These are phyloP conservation scores for Hippophae rhamnoides DNA, from an alignment of 306 rosid species.

Conservation along the genomic window DNA sequence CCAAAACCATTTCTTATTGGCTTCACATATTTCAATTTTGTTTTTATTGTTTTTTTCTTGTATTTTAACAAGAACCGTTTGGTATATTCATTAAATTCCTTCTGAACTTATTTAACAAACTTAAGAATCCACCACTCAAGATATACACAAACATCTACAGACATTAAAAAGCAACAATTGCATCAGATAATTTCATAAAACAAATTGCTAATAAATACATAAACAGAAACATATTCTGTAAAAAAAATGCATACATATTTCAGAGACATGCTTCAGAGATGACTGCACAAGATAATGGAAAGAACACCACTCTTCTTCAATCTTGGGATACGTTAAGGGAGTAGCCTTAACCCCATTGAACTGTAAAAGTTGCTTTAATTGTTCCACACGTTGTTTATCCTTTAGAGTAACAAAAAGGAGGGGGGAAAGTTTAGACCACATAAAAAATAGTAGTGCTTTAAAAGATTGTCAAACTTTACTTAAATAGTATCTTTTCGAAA, in stretches of 20 bases:
- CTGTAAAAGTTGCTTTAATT: constrained; percentile 42
- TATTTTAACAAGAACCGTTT: no score
- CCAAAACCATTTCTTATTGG: no score
- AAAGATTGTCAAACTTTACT: no score
- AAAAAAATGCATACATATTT: constrained; percentile 50
- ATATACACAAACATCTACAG: no score
- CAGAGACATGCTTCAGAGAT: constrained; percentile 55
- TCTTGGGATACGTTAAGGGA: constrained; percentile 21
- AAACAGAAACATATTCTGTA: constrained; percentile 2
- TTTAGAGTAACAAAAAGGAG: constrained; percentile 16
- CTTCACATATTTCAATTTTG: no score
- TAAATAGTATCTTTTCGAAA: no score
- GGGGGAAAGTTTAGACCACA: constrained; percentile 7
- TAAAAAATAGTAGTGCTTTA: constrained; percentile 1
- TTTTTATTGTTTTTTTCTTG: no score
- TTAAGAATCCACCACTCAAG: no score
- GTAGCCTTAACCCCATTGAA: constrained; percentile 30
- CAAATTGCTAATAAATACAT: neutral
- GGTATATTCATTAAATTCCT: no score
- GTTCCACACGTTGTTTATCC: constrained; percentile 53
- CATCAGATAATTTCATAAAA: no score
- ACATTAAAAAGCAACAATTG: no score
- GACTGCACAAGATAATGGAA: constrained; percentile 59
- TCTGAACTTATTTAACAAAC: no score
- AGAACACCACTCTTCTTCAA: constrained; percentile 76